These are phyloP conservation scores for Perkinsus olseni DNA, from an alignment of 169 alveolate genomes.

Conservation along the genomic window DNA sequence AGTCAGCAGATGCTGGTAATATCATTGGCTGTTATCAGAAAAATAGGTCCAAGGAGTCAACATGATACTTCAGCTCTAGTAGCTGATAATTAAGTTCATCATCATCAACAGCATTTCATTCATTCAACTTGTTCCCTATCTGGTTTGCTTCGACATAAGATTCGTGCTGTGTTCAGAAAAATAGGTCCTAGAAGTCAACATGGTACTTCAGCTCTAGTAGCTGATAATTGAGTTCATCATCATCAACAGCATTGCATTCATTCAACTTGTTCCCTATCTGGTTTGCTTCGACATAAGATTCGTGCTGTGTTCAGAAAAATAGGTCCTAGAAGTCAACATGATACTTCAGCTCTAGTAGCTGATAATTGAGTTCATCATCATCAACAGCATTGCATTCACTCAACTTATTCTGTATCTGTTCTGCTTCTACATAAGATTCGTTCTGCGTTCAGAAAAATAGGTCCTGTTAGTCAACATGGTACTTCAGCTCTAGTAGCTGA, in stretches of 20 bases:
- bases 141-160: not conserved
- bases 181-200: not conserved
- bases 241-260: not conserved
- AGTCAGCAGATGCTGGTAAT: too few species aligned
- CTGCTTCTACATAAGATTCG: not conserved
- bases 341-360: not conserved
- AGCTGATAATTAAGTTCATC: not conserved
- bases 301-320: not conserved
- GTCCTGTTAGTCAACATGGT: not conserved
- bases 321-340: not conserved
- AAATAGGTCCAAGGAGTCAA: not conserved
- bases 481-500: not conserved
- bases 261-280: not conserved
- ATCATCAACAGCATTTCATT: not conserved
- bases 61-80: not conserved
- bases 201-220: not conserved
- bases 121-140: not conserved
- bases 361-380: not conserved
- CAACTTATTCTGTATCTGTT: not conserved
- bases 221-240: not conserved
- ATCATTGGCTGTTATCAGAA: not conserved
- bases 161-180: not conserved
- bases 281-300: not conserved
- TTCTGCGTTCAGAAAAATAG: not conserved
- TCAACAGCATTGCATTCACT: not conserved